Conservation (phyloP, 345 rosid species). For the Eucalyptus caleyi region DNA sequence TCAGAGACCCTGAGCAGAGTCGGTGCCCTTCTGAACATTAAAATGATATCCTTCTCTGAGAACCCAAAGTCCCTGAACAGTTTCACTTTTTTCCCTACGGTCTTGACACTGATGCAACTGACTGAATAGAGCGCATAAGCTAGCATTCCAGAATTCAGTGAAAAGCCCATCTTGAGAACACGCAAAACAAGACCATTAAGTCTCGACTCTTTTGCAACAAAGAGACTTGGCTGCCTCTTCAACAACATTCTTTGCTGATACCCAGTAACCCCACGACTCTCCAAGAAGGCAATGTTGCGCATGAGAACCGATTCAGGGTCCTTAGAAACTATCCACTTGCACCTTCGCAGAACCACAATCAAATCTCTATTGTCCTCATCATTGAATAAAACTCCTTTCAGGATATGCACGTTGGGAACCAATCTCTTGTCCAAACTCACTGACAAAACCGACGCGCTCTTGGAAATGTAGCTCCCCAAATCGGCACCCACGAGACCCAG, state of each 20-base stretch:
- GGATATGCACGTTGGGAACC: constrained; percentile 6
- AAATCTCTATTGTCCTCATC: constrained; percentile 6
- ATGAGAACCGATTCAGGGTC: neutral
- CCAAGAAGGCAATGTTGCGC: constrained; percentile 8
- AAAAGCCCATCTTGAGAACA: constrained; percentile 15
- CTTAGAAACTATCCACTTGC: neutral
- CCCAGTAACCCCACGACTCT: constrained; percentile 14
- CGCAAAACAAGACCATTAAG: constrained; percentile 1
- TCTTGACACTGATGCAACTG: constrained; percentile 11
- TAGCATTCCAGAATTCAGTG: constrained; percentile 25
- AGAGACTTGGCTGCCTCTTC: constrained; percentile 16
- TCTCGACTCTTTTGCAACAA: neutral
- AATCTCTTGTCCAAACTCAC: constrained; percentile 7
- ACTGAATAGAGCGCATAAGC: constrained; percentile 12
- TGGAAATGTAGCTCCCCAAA: constrained; percentile 8
- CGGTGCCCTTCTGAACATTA: constrained; percentile 19
- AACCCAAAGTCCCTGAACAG: constrained; percentile 13
- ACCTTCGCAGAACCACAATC: neutral
- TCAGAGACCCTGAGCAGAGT: constrained; percentile 2
- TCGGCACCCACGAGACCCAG: constrained; percentile 11
- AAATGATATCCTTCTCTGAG: constrained; percentile 1
- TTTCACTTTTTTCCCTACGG: constrained; percentile 9
- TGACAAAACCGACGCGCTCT: neutral
- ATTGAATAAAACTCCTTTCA: constrained; percentile 2
- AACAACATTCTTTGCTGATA: constrained; percentile 13